Evolutionary conservation across 352 stramenopile genomes (phyloP).

Genomic region (Globisporangium polare): DNA sequence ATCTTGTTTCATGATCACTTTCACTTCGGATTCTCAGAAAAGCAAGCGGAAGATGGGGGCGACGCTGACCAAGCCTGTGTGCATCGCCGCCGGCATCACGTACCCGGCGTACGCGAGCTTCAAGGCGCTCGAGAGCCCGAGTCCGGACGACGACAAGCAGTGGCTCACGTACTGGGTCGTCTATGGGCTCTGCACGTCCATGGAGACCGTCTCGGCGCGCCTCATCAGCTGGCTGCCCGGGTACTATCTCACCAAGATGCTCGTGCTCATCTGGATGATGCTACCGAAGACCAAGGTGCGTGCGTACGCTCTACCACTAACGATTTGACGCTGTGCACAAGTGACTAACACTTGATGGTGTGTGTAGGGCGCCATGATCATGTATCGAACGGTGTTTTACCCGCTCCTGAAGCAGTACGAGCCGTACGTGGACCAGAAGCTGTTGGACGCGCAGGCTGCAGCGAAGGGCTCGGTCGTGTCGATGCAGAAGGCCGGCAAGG

Average conservation of each 20-base stretch:
- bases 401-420: constrained; percentile 74
- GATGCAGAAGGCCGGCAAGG: constrained; percentile 41
- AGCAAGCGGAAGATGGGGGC: constrained; percentile 54
- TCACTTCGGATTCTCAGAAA: constrained; percentile 7
- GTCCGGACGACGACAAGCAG: constrained; percentile 59
- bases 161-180: constrained; percentile 97
- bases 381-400: constrained; percentile 58
- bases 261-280: constrained; percentile 96
- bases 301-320: no score
- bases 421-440: constrained; percentile 58
- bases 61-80: constrained; percentile 48
- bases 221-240: constrained; percentile 84
- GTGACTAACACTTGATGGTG: neutral
- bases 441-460: constrained; percentile 39
- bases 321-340: neutral
- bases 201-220: constrained; percentile 70
- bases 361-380: constrained; percentile 47
- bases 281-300: constrained; percentile 84
- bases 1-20: neutral
- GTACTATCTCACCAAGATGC: constrained; percentile 94
- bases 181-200: constrained; percentile 92
- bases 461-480: constrained; percentile 47
- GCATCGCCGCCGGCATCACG: constrained; percentile 42
- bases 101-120: constrained; percentile 75
- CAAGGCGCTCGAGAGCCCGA: constrained; percentile 62